phyloP scores from a whole-genome alignment of 1,284 basidiomycete genomes.

The Trichosporon sp. region DNA sequence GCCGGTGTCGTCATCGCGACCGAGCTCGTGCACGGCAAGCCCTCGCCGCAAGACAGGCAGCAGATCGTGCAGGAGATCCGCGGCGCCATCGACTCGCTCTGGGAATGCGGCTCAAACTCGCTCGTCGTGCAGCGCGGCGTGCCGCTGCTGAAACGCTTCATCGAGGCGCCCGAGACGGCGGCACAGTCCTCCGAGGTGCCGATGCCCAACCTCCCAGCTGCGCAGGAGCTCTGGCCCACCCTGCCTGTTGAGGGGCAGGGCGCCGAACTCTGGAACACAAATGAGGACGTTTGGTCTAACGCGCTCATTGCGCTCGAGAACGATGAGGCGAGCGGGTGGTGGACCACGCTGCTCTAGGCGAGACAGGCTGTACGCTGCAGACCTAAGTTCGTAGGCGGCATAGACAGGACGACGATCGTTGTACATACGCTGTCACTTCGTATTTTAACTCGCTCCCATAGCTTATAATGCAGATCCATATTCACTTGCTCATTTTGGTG shows the following conservation, averaged over 20 bases:
- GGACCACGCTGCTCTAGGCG: slow-evolving; percentile 31
- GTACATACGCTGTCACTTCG: background rate
- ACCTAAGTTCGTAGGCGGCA: no score
- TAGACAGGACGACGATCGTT: background rate
- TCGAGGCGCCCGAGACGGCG: slow-evolving; percentile 25
- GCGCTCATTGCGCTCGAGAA: slow-evolving; percentile 36
- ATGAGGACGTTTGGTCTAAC: slow-evolving; percentile 35
- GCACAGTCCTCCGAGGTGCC: slow-evolving; percentile 12
- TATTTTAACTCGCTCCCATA: background rate
- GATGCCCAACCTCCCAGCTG: slow-evolving; percentile 22
- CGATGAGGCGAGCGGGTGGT: slow-evolving; percentile 34
- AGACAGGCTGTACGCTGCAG: no score
- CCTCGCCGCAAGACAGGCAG: slow-evolving; percentile 26
- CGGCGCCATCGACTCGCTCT: slow-evolving; percentile 30
- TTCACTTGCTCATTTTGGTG: background rate
- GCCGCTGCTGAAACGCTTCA: slow-evolving; percentile 30
- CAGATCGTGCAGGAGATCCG: slow-evolving; percentile 33
- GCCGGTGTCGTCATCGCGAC: slow-evolving; percentile 39
- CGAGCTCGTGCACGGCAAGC: slow-evolving; percentile 39
- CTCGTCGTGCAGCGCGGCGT: slow-evolving; percentile 36
- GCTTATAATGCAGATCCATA: background rate
- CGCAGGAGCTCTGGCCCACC: slow-evolving; percentile 31
- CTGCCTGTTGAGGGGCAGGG: slow-evolving; percentile 23
- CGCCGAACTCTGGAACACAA: slow-evolving; percentile 27
- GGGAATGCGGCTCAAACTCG: slow-evolving; percentile 33